phyloP scores from a whole-genome alignment of 1,284 basidiomycete species.

The Termitomyces sp. region DNA sequence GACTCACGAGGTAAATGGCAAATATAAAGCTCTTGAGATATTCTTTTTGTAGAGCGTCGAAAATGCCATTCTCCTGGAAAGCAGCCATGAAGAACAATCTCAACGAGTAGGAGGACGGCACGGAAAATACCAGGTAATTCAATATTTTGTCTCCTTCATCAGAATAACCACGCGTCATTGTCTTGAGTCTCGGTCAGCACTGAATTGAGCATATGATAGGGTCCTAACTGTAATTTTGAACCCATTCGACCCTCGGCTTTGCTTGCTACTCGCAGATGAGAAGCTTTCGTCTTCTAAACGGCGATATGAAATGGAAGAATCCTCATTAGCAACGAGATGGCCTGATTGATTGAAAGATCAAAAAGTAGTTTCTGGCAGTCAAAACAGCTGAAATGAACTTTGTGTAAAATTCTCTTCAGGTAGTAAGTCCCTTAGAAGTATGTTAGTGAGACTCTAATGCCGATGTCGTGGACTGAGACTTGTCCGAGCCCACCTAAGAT shows the following conservation, averaged over 20 bases:
- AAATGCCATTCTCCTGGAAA: slow-evolving; percentile 72
- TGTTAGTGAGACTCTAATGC: neutral
- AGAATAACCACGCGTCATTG: slow-evolving; percentile 68
- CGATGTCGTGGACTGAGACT: slow-evolving; percentile 3
- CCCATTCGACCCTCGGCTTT: slow-evolving; percentile 40
- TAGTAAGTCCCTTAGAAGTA: slow-evolving; percentile 51
- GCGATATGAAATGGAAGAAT: slow-evolving; percentile 34
- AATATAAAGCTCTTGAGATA: slow-evolving; percentile 78
- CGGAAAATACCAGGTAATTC: slow-evolving; percentile 59
- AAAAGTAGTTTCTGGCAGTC: slow-evolving; percentile 7
- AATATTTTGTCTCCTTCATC: slow-evolving; percentile 75
- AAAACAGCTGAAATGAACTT: slow-evolving; percentile 34
- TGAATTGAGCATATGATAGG: neutral
- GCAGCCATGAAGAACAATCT: slow-evolving; percentile 6
- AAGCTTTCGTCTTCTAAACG: slow-evolving; percentile 29
- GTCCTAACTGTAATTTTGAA: slow-evolving; percentile 47
- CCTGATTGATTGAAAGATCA: slow-evolving; percentile 28
- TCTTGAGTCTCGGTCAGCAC: slow-evolving; percentile 32
- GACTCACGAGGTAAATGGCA: slow-evolving; percentile 69
- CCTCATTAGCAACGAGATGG: slow-evolving; percentile 48
- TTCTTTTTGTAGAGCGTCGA: slow-evolving; percentile 71
- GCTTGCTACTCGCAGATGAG: slow-evolving; percentile 27
- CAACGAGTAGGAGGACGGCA: neutral
- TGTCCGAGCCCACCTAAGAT: slow-evolving; percentile 48
- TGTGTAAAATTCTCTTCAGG: slow-evolving; percentile 78